Evolutionary conservation across 139 green algal species (phyloP).

Genomic region (Micractinium conductrix): DNA sequence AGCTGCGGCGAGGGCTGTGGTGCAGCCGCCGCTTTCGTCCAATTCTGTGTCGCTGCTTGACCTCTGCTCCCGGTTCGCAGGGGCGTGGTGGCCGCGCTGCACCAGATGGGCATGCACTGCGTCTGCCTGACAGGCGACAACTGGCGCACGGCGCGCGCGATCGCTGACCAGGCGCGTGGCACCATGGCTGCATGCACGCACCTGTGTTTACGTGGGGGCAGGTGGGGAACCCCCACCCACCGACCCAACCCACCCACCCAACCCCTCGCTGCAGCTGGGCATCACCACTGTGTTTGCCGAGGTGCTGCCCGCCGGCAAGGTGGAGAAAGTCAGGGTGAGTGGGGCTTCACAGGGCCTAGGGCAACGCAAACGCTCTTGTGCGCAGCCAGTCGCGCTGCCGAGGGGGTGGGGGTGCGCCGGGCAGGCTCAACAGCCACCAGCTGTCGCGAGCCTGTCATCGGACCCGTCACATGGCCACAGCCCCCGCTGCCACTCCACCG

Average conservation of each 20-base stretch:
- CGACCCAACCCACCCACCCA: neutral
- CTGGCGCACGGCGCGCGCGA: slow-evolving; percentile 80
- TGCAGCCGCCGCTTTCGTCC: neutral
- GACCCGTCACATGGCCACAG: no score
- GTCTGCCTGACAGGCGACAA: slow-evolving; percentile 93
- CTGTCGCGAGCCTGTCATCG: no score
- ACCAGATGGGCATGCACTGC: slow-evolving; percentile 60
- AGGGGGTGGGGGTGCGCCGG: no score
- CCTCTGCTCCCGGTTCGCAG: neutral
- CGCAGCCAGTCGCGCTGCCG: no score
- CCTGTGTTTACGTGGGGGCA: no score
- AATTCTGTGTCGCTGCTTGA: neutral
- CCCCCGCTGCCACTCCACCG: no score
- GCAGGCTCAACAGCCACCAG: no score
- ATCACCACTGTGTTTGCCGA: slow-evolving; percentile 61
- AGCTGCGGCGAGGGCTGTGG: neutral
- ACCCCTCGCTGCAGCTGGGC: slow-evolving; percentile 46
- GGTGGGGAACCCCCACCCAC: no score
- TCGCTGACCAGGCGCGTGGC: slow-evolving; percentile 60
- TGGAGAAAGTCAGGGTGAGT: slow-evolving; percentile 34
- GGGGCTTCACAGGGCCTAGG: neutral
- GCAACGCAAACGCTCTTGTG: no score
- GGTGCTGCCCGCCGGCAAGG: slow-evolving; percentile 77
- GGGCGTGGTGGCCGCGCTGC: slow-evolving; percentile 80
- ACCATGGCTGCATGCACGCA: no score